Base-by-base conservation (phyloP, 1,284 basidiomycete genomes). In the Puccinia brachypodii region DNA sequence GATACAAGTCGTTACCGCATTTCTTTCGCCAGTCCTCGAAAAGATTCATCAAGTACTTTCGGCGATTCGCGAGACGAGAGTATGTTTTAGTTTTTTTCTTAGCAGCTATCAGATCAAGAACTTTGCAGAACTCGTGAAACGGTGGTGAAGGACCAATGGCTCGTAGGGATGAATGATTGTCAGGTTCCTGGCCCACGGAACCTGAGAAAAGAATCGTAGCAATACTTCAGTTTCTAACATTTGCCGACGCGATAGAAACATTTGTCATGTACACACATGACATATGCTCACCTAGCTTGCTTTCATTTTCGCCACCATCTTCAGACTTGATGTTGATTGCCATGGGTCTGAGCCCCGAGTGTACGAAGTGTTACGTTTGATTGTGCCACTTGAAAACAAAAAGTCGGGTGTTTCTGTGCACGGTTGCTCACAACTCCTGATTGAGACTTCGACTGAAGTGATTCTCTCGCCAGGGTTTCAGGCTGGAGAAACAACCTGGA, bases 1-100 rank as follows among this genome's bases (percentile, higher is more conserved):
- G 89, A 83, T 88, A 89, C 50, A 89, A 83, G 82, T 89, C 88
- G 64, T 86, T 86, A 11, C 88, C 88, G 31, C 88, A 87, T n/a
- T 86, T 84, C 14, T 83, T 79, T 33, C 88, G 85, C 88, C 88
- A 89, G 1, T 85, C 75, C 79, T 87, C 50, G 36, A 53, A 66
- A 50, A 68, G 83, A 62, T 68, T 36, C 25, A 22, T 82, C 78
- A 73, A 71, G 80, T 33, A 84, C 16, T 56, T 47, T 40, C 42
- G 42, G 42, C 74, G 47, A 84, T 56, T 40, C 60, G 11, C 7
- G 53, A 68, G 44, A 83, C 83, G 28, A 50, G 80, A 1, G 77
- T 82, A 11, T 71, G n/a, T 1, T 56, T 28, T 8, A 74, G 58
- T 36, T 33, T 33, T 64, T 82, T 74, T 71, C 77, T 50, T 22